A percentile compares a stretch with the other conserved stretches of the same genome.
Evolutionary conservation across 139 green algal species (phyloP).

Genomic region (Asterochloris erici): DNA sequence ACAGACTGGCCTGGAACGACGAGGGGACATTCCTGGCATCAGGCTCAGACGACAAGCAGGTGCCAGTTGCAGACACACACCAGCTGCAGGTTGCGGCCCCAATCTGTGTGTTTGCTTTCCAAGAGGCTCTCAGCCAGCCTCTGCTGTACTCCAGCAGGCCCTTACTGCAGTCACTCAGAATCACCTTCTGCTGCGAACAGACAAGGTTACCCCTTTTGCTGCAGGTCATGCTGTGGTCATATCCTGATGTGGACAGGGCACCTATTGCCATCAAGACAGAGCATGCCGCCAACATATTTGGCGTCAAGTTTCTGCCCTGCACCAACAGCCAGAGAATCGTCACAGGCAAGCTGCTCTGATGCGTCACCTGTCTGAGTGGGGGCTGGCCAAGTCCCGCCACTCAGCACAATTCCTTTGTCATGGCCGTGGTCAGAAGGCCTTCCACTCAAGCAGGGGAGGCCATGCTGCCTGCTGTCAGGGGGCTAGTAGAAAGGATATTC

Average conservation of each 20-base stretch:
- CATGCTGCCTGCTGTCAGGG: no score
- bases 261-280: slow-evolving; percentile 61
- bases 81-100: background rate
- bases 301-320: slow-evolving; percentile 74
- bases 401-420: background rate
- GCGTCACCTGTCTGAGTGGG: background rate
- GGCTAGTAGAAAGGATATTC: no score
- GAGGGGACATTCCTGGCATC: slow-evolving; percentile 65
- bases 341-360: slow-evolving; percentile 22
- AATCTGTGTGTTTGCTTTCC: background rate
- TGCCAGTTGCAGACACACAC: slow-evolving; percentile 1
- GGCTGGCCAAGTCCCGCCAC: background rate
- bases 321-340: slow-evolving; percentile 47
- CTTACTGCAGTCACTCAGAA: background rate
- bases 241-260: slow-evolving; percentile 40
- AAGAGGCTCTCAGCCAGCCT: background rate
- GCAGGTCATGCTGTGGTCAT: slow-evolving; percentile 67
- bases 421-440: no score
- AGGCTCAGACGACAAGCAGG: slow-evolving; percentile 66
- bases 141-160: background rate
- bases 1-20: slow-evolving; percentile 73
- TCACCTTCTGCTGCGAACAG: background rate
- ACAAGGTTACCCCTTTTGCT: background rate
- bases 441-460: background rate
- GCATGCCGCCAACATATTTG: slow-evolving; percentile 86